Evolutionary conservation across 2,329 filamentous ascomycete genomes (phyloP).

Genomic region (Colletotrichum cereale): DNA sequence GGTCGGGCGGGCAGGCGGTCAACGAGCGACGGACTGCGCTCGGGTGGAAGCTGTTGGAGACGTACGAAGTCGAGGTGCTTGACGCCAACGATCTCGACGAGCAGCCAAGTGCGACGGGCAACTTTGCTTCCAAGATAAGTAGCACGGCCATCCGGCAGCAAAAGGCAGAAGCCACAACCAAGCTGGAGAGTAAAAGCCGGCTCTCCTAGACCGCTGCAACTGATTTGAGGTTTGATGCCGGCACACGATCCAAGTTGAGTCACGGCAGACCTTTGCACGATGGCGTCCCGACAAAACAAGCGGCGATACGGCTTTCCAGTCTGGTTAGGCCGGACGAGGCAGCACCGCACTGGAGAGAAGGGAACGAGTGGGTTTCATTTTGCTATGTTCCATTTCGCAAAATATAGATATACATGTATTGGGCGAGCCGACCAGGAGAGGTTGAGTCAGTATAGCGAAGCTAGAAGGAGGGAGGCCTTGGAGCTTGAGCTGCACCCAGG

Average conservation of each 20-base stretch:
- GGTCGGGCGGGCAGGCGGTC: conserved; percentile 84
- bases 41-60: conserved; percentile 80
- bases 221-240: neutral
- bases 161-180: conserved; percentile 48
- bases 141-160: conserved; percentile 83
- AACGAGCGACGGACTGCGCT: conserved; percentile 84
- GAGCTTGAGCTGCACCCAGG: conserved; percentile 22
- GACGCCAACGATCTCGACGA: conserved; percentile 71
- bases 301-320: neutral
- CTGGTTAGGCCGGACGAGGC: neutral
- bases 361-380: neutral
- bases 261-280: neutral
- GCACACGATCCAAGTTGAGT: neutral
- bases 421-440: neutral
- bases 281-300: neutral
- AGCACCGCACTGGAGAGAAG: neutral
- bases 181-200: conserved; percentile 12
- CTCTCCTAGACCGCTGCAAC: neutral
- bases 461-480: neutral
- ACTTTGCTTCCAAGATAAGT: conserved; percentile 88
- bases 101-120: conserved; percentile 59
- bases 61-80: conserved; percentile 92
- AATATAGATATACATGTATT: too few species aligned
- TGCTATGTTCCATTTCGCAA: neutral
- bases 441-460: conserved; percentile 17